Percentiles rank a stretch among this genome's conserved stretches.
Evolutionary conservation across 2,329 filamentous ascomycete species (phyloP).

Genomic region (Penicillium sp.): DNA sequence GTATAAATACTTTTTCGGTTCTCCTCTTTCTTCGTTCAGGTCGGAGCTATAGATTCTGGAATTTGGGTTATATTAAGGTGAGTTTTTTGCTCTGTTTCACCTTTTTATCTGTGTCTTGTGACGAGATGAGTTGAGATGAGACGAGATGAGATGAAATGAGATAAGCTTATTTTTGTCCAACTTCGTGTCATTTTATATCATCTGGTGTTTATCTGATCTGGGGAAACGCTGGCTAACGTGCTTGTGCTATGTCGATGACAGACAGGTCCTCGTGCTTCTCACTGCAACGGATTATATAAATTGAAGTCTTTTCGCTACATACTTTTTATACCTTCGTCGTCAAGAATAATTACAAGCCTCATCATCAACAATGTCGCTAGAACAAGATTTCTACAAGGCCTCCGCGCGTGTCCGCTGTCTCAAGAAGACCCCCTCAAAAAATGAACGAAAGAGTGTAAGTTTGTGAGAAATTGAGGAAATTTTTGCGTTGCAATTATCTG

Average conservation of each 20-base stretch:
- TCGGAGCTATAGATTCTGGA: too few species aligned
- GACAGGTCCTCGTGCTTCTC: background rate
- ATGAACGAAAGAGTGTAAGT: too few species aligned
- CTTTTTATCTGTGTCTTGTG: too few species aligned
- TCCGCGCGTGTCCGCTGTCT: background rate
- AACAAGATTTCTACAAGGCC: background rate
- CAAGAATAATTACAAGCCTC: too few species aligned
- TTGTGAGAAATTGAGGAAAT: too few species aligned
- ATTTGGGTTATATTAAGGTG: background rate
- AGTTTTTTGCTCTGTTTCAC: background rate
- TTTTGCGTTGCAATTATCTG: too few species aligned
- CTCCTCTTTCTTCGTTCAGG: background rate
- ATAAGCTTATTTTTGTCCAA: too few species aligned
- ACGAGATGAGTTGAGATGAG: background rate
- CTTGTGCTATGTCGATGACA: background rate
- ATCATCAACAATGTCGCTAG: background rate
- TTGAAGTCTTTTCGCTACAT: background rate
- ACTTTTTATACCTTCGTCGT: background rate
- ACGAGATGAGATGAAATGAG: background rate
- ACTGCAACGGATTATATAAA: background rate
- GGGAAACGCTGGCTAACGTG: background rate
- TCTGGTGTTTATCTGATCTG: background rate
- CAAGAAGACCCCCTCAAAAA: background rate
- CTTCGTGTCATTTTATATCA: background rate
- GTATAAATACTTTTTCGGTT: background rate